Base-by-base conservation (phyloP, 495 filamentous ascomycete species). In the Cryomyces minteri region DNA sequence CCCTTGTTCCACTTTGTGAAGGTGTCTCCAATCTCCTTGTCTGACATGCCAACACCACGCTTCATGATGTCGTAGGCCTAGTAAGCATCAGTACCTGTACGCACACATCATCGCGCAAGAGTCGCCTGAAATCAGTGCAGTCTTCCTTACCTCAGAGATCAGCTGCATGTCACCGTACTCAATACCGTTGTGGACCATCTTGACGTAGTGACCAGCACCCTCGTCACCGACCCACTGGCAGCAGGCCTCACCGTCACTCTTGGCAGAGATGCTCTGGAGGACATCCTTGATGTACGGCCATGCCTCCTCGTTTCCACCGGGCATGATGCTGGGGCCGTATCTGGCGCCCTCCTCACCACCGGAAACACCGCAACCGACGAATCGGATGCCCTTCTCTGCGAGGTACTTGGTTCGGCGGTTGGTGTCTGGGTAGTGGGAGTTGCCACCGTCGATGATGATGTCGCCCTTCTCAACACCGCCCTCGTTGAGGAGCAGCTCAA, bases 131-230 rank as follows among this genome's bases (percentile, higher is more conserved):
- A 32, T 33, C 4, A 32, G 8, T 10, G 14, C 5, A 39, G n/a
- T 25, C 18, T 25, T 25, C 18, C 71, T 40, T 65, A 95, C 90
- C 80, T 98, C 90, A 67, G 82, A 92, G 65, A 98, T 98, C 62
- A 98, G 71, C 74, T 98, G 90, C 90, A 98, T 98, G 67, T 98
- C 90, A 79, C 90, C 90, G 62, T 98, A 98, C 70, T 98, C 90
- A 59, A 98, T 98, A 75, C 90, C 90, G 65, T 98, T 98, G 80
- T 98, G 90, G 48, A 98, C 90, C 92, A 98, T 98, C 81, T 98
- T 98, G 71, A 98, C 88, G 73, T 94, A 98, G 76, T 98, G 90
- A 49, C 90, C 90, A 61, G 90, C 80, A 73, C 90, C 90, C 63
- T 94, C 87, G 71, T 98, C 90, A 72, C 90, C 90, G 54, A 96